Evolutionary conservation across 768 basidiomycete genomes (phyloP).

Genomic region (Kwoniella newhampshirensis): DNA sequence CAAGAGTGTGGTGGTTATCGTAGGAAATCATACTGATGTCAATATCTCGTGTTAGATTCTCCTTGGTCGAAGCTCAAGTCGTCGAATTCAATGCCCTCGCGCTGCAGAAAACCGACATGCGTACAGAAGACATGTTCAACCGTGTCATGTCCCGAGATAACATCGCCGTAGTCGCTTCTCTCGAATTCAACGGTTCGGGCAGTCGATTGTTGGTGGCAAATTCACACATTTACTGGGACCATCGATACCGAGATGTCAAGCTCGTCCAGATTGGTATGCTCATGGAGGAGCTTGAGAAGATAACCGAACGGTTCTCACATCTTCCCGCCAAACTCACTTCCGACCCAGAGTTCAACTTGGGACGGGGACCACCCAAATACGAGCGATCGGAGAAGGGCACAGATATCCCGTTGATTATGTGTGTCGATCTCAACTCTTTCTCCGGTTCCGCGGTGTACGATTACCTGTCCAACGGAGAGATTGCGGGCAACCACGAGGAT

Average conservation of each 20-base stretch:
- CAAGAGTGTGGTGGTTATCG: slow-evolving; percentile 30
- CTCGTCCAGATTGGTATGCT: slow-evolving; percentile 91
- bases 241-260: slow-evolving; percentile 89
- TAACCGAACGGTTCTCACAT: slow-evolving; percentile 76
- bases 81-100: slow-evolving; percentile 91
- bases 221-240: slow-evolving; percentile 91
- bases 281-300: slow-evolving; percentile 89
- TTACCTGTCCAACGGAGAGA: slow-evolving; percentile 70
- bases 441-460: slow-evolving; percentile 88
- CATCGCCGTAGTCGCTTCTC: slow-evolving; percentile 78
- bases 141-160: slow-evolving; percentile 93
- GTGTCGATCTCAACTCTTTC: slow-evolving; percentile 94
- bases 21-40: neutral
- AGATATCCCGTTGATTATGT: slow-evolving; percentile 86
- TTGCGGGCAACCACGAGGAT: slow-evolving; percentile 74
- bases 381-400: slow-evolving; percentile 58
- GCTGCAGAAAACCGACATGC: slow-evolving; percentile 76
- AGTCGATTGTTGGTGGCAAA: slow-evolving; percentile 86
- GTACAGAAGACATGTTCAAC: slow-evolving; percentile 98
- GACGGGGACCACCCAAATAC: slow-evolving; percentile 38
- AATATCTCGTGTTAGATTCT: slow-evolving; percentile 63
- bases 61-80: slow-evolving; percentile 86
- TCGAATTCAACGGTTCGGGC: slow-evolving; percentile 84
- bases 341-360: slow-evolving; percentile 35
- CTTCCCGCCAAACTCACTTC: slow-evolving; percentile 63